Evolutionary conservation across 2,329 filamentous ascomycete species (phyloP).

Genomic region (Penicillium sp.): DNA sequence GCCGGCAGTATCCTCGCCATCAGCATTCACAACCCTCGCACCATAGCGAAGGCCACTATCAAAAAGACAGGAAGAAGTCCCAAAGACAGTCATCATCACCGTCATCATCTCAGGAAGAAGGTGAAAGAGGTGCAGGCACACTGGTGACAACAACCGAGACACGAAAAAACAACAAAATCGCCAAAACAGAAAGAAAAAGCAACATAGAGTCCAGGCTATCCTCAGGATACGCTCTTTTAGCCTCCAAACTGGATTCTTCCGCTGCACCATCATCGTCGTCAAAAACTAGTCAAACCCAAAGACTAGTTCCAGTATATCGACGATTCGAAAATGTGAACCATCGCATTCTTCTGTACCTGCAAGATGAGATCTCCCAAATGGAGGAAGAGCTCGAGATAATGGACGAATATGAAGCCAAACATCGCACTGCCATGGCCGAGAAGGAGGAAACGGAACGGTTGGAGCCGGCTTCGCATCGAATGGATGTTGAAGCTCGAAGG

Average conservation of each 20-base stretch:
- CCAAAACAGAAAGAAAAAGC: background rate
- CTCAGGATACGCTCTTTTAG: slow-evolving; percentile 35
- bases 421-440: slow-evolving; percentile 28
- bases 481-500: slow-evolving; percentile 45
- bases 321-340: slow-evolving; percentile 80
- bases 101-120: background rate
- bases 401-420: slow-evolving; percentile 55
- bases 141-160: slow-evolving; percentile 9
- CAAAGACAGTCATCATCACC: slow-evolving; percentile 19
- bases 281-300: slow-evolving; percentile 22
- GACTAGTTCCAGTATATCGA: slow-evolving; percentile 65
- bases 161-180: background rate
- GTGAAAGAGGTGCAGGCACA: background rate
- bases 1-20: slow-evolving; percentile 19
- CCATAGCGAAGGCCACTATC: slow-evolving; percentile 14
- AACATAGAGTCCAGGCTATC: slow-evolving; percentile 4
- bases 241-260: slow-evolving; percentile 29
- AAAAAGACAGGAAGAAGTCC: slow-evolving; percentile 18
- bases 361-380: slow-evolving; percentile 77
- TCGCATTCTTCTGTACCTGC: slow-evolving; percentile 73
- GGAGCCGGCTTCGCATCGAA: slow-evolving; percentile 36
- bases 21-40: slow-evolving; percentile 5
- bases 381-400: slow-evolving; percentile 71
- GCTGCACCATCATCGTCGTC: background rate
- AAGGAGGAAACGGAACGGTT: slow-evolving; percentile 28